Conservation (phyloP, 768 basidiomycete genomes). For the Cystofilobasidium ferigula region DNA sequence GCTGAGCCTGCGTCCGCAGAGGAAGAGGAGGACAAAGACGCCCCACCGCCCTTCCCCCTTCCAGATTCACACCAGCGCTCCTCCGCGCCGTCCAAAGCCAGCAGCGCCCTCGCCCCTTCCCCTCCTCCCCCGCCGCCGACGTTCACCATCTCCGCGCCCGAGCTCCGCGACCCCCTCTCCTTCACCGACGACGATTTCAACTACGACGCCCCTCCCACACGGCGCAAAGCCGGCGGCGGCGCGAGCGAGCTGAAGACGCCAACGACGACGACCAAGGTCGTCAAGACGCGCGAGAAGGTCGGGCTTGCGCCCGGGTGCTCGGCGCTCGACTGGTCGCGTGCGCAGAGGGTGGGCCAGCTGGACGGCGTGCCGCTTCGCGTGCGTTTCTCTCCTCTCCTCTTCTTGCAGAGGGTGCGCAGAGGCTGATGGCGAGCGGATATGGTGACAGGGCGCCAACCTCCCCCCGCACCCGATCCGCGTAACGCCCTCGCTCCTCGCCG, state of each 20-base stretch:
- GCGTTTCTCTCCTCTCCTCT: slow-evolving; percentile 21
- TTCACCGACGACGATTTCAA: slow-evolving; percentile 20
- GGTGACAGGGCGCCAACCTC: slow-evolving; percentile 49
- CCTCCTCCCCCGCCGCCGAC: slow-evolving; percentile 5
- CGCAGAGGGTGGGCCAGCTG: slow-evolving; percentile 71
- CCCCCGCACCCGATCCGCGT: slow-evolving; percentile 51
- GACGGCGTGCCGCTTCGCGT: slow-evolving; percentile 47
- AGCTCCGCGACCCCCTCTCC: slow-evolving; percentile 18
- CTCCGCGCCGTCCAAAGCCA: slow-evolving; percentile 27
- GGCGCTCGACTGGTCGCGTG: slow-evolving; percentile 82
- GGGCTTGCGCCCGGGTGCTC: slow-evolving; percentile 83
- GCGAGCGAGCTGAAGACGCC: slow-evolving; percentile 41
- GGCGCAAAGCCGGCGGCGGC: slow-evolving; percentile 1
- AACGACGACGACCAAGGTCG: slow-evolving; percentile 54
- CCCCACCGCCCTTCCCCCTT: slow-evolving; percentile 34
- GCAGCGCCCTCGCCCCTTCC: slow-evolving; percentile 28
- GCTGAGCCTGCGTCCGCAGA: background rate
- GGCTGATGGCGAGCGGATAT: slow-evolving; percentile 31
- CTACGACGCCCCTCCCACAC: background rate
- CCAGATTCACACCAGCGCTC: slow-evolving; percentile 38
- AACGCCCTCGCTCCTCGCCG: slow-evolving; percentile 62
- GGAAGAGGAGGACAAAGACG: slow-evolving; percentile 19
- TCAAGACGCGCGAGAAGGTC: slow-evolving; percentile 55
- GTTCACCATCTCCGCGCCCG: slow-evolving; percentile 18
- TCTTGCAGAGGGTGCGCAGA: slow-evolving; percentile 29